Percentiles rank a stretch among this genome's conserved stretches.
phyloP scores from a whole-genome alignment of 371 early-diverging fungal species.

The Mucor circinelloides region DNA sequence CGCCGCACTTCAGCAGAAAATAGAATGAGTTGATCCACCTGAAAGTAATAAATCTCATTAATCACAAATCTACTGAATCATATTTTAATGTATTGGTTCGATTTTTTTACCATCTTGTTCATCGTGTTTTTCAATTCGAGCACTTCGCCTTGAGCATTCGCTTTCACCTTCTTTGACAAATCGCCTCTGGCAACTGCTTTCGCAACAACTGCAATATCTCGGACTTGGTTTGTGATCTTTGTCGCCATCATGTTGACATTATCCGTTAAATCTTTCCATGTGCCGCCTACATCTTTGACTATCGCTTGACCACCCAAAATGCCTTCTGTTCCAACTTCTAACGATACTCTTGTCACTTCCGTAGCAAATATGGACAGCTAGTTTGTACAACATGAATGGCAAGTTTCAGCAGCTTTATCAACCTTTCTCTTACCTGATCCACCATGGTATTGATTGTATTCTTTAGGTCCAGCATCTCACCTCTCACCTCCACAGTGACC shows the following conservation, averaged over 20 bases:
- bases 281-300: conserved; percentile 54
- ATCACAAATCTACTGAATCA: background rate
- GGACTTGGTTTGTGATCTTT: conserved; percentile 34
- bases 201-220: conserved; percentile 32
- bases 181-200: conserved; percentile 39
- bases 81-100: background rate
- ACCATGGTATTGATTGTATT: conserved; percentile 71
- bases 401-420: background rate
- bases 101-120: conserved; percentile 29
- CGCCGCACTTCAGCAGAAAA: conserved; percentile 65
- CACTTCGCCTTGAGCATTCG: conserved; percentile 33
- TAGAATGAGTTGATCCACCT: conserved; percentile 34
- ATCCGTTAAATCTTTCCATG: conserved; percentile 23
- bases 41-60: background rate
- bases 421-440: conserved; percentile 47
- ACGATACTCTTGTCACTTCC: conserved; percentile 59
- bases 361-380: conserved; percentile 53
- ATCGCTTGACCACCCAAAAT: conserved; percentile 60
- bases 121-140: conserved; percentile 28
- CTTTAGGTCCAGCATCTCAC: conserved; percentile 67
- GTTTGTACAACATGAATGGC: background rate
- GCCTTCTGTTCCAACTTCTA: conserved; percentile 52
- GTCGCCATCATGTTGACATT: conserved; percentile 48
- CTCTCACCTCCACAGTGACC: conserved; percentile 56
- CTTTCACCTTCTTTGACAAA: conserved; percentile 32